Evolutionary conservation across 306 rosid genomes (phyloP), one percentile per base, ranked within the genome.

Genomic region (Quercus rubra): DNA sequence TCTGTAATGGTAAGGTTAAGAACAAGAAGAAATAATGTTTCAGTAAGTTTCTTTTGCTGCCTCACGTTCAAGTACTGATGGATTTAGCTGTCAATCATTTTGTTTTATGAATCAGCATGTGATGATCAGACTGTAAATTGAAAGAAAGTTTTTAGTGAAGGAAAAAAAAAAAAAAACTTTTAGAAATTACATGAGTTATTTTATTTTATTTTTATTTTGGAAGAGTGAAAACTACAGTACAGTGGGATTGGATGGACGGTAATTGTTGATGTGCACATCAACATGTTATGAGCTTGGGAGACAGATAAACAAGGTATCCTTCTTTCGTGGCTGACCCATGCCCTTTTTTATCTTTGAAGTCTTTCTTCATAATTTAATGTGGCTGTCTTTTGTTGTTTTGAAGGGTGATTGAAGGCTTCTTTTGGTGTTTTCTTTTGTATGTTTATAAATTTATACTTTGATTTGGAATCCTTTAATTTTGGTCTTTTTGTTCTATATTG

Each of bases 1-100:
- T 93, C 76, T 96, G 99, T 71, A 90, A 87, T 77, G 97, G 97
- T 5, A 93, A 91, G 80, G 83, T 21, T 35, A 91, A 85, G 77
- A 94, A 71, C 83, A 94, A 93, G 79, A 91, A 91, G 86, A 90
- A 89, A 79, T 87, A 85, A 75, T 27, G 2, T 19, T 54, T 55
- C 28, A 35, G 49, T n/a, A 33, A 57, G 77, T 57, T 59, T 2
- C 67, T 25, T 25, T 43, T 69, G 70, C 54, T 74, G 71, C 74
- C 78, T n/a, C 77, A 77, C 81, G 46, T 61, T 87, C 75, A 64
- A 68, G 55, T 41, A 81, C 81, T 74, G 72, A 83, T 85, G 79
- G 78, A 55, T 68, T 64, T 70, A 30, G 81, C 62, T 86, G 81
- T 77, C 69, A 81, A 1, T 78, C 66, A n/a, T 76, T 74, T 77